These are phyloP conservation scores for Biancaea sappan DNA, from an alignment of 306 rosid genomes.

Conservation along the genomic window DNA sequence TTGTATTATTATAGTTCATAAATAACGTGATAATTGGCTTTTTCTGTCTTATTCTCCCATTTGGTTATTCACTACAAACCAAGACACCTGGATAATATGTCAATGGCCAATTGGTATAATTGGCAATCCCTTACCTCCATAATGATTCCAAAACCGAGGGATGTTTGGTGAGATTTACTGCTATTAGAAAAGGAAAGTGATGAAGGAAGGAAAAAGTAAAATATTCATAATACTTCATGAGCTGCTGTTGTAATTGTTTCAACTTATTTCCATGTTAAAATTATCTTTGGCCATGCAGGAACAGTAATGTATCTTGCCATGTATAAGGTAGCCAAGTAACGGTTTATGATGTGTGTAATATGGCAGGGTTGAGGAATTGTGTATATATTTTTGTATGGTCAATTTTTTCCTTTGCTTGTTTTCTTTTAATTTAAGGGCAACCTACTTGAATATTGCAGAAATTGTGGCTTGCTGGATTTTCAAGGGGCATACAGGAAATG, in stretches of 20 bases:
- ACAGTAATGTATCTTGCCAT: constrained; percentile 2
- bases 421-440: constrained; percentile 7
- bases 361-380: background rate
- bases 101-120: background rate
- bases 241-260: constrained; percentile 4
- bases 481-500: constrained; percentile 99
- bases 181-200: constrained; percentile 6
- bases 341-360: constrained; percentile 18
- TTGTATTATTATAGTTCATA: background rate
- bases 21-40: background rate
- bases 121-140: constrained; percentile 6
- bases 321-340: background rate
- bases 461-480: constrained; percentile 99
- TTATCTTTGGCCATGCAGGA: background rate
- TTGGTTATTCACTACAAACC: background rate
- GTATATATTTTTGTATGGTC: background rate
- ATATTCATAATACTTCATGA: background rate
- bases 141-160: background rate
- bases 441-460: constrained; percentile 65
- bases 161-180: background rate
- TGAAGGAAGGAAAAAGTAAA: background rate
- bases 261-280: background rate
- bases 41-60: background rate
- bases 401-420: background rate
- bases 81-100: constrained; percentile 2